Evolutionary conservation across 495 filamentous ascomycete genomes (phyloP).

Genomic region (Bacidia gigantensis): DNA sequence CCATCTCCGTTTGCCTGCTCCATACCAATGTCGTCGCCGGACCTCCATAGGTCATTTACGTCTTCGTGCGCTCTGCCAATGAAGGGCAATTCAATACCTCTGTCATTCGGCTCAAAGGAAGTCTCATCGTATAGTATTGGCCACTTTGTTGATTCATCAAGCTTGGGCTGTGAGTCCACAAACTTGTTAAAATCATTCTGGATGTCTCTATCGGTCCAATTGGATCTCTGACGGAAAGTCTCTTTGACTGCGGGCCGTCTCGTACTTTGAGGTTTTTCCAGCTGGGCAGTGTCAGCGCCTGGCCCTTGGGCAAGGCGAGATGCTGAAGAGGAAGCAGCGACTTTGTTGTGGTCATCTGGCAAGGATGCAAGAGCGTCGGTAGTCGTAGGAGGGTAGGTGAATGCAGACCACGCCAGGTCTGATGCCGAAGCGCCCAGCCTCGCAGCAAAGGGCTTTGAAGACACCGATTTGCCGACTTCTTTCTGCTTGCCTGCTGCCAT

Average conservation of each 20-base stretch:
- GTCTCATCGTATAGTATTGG: too few relatives aligned
- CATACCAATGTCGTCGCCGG: not conserved
- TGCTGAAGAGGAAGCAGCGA: not conserved
- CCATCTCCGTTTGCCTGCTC: conserved; percentile 22
- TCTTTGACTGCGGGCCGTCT: too few relatives aligned
- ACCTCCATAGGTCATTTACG: not conserved
- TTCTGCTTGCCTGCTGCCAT: not conserved
- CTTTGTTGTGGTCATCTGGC: not conserved
- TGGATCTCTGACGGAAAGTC: too few relatives aligned
- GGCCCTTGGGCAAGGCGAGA: too few relatives aligned
- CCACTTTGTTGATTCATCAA: not conserved
- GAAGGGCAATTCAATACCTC: too few relatives aligned
- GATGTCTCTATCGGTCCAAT: not conserved
- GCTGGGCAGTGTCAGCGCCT: too few relatives aligned
- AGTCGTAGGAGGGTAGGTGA: not conserved
- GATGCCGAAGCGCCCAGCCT: conserved; percentile 10
- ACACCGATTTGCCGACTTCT: not conserved
- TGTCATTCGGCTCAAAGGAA: too few relatives aligned
- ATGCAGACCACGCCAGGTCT: not conserved
- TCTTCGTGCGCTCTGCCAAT: too few relatives aligned
- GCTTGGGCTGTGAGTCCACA: not conserved
- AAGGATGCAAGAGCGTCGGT: not conserved
- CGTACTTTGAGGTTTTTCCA: too few relatives aligned
- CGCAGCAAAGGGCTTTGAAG: not conserved
- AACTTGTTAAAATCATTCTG: not conserved